Evolutionary conservation across 495 filamentous ascomycete genomes (phyloP).

Genomic region (Lophiotrema nucula): DNA sequence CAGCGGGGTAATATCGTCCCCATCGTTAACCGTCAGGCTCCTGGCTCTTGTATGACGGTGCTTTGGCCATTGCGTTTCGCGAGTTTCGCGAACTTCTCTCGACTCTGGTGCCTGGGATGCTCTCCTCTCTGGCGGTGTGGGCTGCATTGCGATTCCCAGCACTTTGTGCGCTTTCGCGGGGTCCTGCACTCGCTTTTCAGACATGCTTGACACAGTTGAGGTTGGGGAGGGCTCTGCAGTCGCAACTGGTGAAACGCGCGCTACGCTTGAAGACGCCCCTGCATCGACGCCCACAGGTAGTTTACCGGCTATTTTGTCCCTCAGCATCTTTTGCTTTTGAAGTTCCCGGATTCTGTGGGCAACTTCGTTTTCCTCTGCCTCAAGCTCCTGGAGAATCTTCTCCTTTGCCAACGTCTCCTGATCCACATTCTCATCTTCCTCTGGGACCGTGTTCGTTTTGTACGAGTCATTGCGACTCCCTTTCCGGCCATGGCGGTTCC

Average conservation of each 20-base stretch:
- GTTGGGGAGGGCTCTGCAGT: conserved; percentile 30
- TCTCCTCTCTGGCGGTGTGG: conserved; percentile 22
- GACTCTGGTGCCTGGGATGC: conserved; percentile 16
- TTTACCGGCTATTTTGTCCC: conserved; percentile 35
- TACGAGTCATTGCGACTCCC: conserved; percentile 32
- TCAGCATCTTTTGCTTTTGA: conserved; percentile 30
- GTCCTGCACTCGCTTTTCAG: conserved; percentile 32
- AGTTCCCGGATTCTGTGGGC: conserved; percentile 28
- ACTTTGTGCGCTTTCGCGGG: conserved; percentile 41
- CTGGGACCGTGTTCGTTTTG: conserved; percentile 35
- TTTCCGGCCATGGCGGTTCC: conserved; percentile 19
- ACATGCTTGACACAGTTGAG: conserved; percentile 36
- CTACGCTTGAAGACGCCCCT: conserved; percentile 29
- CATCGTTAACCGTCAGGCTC: conserved; percentile 31
- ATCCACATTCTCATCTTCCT: conserved; percentile 30
- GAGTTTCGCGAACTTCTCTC: conserved; percentile 15
- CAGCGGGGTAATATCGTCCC: conserved; percentile 35
- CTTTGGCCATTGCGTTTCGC: conserved; percentile 1
- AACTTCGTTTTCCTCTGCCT: conserved; percentile 32
- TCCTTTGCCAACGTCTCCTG: conserved; percentile 23
- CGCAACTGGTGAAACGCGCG: conserved; percentile 31
- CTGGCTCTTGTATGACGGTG: conserved; percentile 19
- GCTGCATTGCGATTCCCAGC: conserved; percentile 32
- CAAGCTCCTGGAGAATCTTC: conserved; percentile 30
- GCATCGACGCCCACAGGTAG: conserved; percentile 31